A percentile compares a stretch with the other conserved stretches of the same genome.
phyloP scores from a whole-genome alignment of 331 rosid species.

The Rhamnella rubrinervis region DNA sequence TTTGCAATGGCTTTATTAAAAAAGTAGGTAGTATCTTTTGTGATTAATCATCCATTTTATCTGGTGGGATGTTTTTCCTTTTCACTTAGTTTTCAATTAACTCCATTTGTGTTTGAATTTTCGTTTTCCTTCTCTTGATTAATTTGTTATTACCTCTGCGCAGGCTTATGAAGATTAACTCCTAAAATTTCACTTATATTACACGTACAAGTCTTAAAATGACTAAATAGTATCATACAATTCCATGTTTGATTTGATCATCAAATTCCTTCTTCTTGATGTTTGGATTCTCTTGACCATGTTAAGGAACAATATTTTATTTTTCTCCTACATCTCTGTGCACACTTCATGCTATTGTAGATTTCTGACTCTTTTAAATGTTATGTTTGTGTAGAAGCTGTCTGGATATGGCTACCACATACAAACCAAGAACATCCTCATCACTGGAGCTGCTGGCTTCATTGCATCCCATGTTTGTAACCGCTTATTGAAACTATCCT shows the following conservation, averaged over 20 bases:
- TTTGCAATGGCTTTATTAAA: neutral
- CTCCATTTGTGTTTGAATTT: neutral
- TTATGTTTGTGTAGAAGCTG: slow-evolving; percentile 28
- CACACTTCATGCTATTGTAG: neutral
- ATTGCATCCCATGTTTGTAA: slow-evolving; percentile 80
- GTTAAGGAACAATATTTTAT: too few relatives aligned
- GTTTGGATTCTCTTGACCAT: too few relatives aligned
- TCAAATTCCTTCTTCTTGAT: too few relatives aligned
- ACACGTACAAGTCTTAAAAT: too few relatives aligned
- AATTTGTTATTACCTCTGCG: neutral
- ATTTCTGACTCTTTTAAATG: slow-evolving; percentile 2
- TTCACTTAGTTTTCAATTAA: neutral
- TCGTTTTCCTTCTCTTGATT: neutral
- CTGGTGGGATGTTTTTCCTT: neutral
- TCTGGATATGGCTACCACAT: slow-evolving; percentile 40
- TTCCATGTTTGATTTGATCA: too few relatives aligned
- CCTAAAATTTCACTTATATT: too few relatives aligned
- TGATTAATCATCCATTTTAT: neutral
- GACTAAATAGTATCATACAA: too few relatives aligned
- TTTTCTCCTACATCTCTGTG: neutral
- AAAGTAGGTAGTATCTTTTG: too few relatives aligned
- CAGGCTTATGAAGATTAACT: neutral
- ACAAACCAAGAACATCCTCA: slow-evolving; percentile 69
- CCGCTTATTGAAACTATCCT: slow-evolving; percentile 50
- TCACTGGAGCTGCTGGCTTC: slow-evolving; percentile 83